Conservation (phyloP, 768 basidiomycete species). For the Paxillus rubicundulus region DNA sequence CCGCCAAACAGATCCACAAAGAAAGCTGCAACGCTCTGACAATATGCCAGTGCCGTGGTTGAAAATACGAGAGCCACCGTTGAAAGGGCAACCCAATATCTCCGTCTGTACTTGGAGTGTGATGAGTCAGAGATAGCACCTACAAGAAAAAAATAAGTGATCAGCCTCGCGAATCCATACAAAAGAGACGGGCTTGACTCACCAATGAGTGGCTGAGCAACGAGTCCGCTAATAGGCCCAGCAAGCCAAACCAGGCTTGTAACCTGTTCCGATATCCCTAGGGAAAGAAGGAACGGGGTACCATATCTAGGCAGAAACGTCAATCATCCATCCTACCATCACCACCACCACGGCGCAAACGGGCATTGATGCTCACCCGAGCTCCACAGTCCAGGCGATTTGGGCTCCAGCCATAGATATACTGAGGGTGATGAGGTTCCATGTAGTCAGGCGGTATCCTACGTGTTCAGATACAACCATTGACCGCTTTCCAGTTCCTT, state of each 20-base stretch:
- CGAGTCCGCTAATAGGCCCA: conserved; percentile 90
- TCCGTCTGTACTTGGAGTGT: conserved; percentile 81
- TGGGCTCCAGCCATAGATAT: conserved; percentile 95
- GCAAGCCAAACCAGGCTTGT: conserved; percentile 96
- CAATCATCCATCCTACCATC: neutral
- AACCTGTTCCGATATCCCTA: conserved; percentile 82
- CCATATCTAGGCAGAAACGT: conserved; percentile 64
- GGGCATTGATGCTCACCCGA: conserved; percentile 58
- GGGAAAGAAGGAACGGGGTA: conserved; percentile 83
- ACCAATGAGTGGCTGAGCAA: conserved; percentile 99
- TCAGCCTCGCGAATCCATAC: conserved; percentile 2
- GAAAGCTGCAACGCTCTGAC: conserved; percentile 64
- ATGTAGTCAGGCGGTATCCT: conserved; percentile 40
- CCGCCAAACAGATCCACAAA: conserved; percentile 75
- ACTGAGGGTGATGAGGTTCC: conserved; percentile 78
- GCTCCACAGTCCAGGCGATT: conserved; percentile 93
- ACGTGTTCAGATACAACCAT: conserved; percentile 19
- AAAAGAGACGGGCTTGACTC: neutral
- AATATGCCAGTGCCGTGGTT: conserved; percentile 81
- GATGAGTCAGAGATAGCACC: conserved; percentile 97
- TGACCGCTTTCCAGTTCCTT: conserved; percentile 27
- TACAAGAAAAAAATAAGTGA: conserved; percentile 27
- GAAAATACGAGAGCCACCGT: conserved; percentile 77
- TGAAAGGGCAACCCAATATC: conserved; percentile 92
- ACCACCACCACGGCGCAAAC: neutral